phyloP scores from a whole-genome alignment of 2,329 filamentous ascomycete species.

The Tolypocladium endophyticum region DNA sequence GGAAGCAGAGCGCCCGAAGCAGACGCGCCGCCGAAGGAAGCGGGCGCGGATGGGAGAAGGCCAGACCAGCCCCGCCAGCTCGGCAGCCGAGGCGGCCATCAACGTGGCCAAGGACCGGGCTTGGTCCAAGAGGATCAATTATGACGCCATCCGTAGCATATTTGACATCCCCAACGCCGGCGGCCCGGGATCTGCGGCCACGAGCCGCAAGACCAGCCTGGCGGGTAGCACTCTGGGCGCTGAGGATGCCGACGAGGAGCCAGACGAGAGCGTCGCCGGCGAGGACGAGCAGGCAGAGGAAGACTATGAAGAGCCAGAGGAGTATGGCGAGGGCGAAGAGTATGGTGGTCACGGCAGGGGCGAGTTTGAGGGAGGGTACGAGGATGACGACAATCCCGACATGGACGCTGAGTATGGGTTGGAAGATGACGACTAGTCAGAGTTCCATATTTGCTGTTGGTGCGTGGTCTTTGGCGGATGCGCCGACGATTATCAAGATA shows the following conservation, averaged over 20 bases:
- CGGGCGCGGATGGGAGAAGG: slow-evolving; percentile 52
- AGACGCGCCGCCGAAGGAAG: slow-evolving; percentile 44
- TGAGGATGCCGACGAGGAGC: slow-evolving; percentile 22
- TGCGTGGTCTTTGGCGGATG: background rate
- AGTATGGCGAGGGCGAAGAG: slow-evolving; percentile 21
- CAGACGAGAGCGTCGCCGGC: slow-evolving; percentile 24
- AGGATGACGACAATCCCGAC: slow-evolving; percentile 25
- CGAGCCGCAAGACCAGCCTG: slow-evolving; percentile 31
- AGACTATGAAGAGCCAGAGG: slow-evolving; percentile 21
- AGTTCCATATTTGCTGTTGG: background rate
- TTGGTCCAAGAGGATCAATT: slow-evolving; percentile 68
- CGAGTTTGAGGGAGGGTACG: slow-evolving; percentile 16
- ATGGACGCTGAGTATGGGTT: slow-evolving; percentile 26
- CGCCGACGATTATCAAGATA: background rate
- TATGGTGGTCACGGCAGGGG: slow-evolving; percentile 16
- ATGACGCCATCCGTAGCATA: slow-evolving; percentile 49
- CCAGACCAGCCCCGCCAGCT: slow-evolving; percentile 54
- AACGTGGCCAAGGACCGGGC: slow-evolving; percentile 57
- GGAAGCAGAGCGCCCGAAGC: slow-evolving; percentile 45
- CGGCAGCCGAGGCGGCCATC: slow-evolving; percentile 58
- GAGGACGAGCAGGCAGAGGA: slow-evolving; percentile 19
- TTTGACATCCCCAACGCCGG: slow-evolving; percentile 36
- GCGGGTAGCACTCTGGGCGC: slow-evolving; percentile 24
- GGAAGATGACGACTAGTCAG: slow-evolving; percentile 10
- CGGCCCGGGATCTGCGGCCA: slow-evolving; percentile 39